phyloP scores from a whole-genome alignment of 768 basidiomycete species.

The Lyophyllum decastes region DNA sequence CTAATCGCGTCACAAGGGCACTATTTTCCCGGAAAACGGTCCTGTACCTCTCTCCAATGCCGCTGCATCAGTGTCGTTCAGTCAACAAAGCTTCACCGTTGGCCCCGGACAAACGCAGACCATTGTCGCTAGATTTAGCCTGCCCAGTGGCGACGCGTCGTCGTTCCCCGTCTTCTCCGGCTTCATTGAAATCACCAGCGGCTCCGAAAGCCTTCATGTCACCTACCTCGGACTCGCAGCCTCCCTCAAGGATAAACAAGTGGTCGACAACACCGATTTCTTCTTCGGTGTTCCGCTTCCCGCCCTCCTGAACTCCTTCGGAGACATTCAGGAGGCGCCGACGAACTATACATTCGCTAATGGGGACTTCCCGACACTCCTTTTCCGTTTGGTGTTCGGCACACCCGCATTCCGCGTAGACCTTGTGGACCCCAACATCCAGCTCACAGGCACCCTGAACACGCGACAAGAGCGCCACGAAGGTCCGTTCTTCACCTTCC shows the following conservation, averaged over 20 bases:
- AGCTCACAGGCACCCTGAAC: conserved; percentile 40
- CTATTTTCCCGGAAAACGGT: conserved; percentile 41
- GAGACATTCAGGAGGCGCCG: conserved; percentile 38
- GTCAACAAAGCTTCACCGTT: conserved; percentile 44
- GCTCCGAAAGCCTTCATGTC: conserved; percentile 38
- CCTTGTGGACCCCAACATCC: conserved; percentile 44
- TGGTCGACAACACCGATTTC: conserved; percentile 50
- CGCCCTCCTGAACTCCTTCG: conserved; percentile 39
- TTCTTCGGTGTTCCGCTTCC: conserved; percentile 50
- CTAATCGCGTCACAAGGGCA: conserved; percentile 26
- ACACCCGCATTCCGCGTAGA: conserved; percentile 47
- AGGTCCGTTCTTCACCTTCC: conserved; percentile 41
- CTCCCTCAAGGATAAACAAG: conserved; percentile 38
- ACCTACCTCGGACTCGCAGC: conserved; percentile 47
- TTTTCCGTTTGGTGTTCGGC: conserved; percentile 49
- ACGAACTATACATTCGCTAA: conserved; percentile 49
- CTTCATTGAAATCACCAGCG: conserved; percentile 48
- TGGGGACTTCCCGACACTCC: conserved; percentile 40
- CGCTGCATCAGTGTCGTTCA: conserved; percentile 48
- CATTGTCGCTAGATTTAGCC: conserved; percentile 45
- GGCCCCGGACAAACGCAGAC: conserved; percentile 39
- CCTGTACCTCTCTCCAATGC: conserved; percentile 51
- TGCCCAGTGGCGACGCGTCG: conserved; percentile 33
- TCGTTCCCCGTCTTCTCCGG: conserved; percentile 63
- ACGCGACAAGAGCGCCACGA: conserved; percentile 20